Evolutionary conservation across 1,139 yeast species (phyloP).

Genomic region (Kurtzmaniella quercitrusa): DNA sequence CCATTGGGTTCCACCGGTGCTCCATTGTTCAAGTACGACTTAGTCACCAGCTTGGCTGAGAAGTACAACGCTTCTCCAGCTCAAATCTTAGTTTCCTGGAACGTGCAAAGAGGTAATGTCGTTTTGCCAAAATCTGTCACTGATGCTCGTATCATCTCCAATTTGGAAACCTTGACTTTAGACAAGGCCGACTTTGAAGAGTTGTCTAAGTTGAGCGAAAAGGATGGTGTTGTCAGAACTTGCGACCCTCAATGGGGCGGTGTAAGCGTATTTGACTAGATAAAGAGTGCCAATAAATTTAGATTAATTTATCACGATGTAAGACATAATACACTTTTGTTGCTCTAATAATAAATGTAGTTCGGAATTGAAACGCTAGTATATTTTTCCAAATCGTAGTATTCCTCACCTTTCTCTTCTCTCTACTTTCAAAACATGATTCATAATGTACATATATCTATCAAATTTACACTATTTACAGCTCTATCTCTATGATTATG

Average conservation of each 20-base stretch:
- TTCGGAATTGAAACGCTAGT: no score
- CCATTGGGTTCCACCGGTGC: slow-evolving; percentile 58
- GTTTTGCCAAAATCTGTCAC: slow-evolving; percentile 55
- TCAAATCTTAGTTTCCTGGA: slow-evolving; percentile 51
- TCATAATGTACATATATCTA: no score
- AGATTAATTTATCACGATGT: no score
- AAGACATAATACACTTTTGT: no score
- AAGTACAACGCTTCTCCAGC: slow-evolving; percentile 42
- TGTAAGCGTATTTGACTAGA: slow-evolving; percentile 3
- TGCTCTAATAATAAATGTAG: no score
- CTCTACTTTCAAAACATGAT: no score
- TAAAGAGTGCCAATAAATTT: no score
- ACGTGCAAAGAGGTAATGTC: slow-evolving; percentile 46
- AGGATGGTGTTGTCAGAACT: slow-evolving; percentile 29
- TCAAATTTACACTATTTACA: background rate
- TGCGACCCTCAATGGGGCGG: slow-evolving; percentile 21
- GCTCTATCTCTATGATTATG: slow-evolving; percentile 8
- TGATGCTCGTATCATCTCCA: slow-evolving; percentile 29
- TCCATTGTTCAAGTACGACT: slow-evolving; percentile 44
- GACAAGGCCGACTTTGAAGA: slow-evolving; percentile 30
- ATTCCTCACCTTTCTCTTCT: no score
- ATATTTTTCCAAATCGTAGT: no score
- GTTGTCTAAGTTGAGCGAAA: slow-evolving; percentile 27
- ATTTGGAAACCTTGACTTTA: slow-evolving; percentile 28
- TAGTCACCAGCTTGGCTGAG: slow-evolving; percentile 38